Base-by-base conservation (phyloP, 2,329 filamentous ascomycete genomes). In the Fusarium euwallaceae region DNA sequence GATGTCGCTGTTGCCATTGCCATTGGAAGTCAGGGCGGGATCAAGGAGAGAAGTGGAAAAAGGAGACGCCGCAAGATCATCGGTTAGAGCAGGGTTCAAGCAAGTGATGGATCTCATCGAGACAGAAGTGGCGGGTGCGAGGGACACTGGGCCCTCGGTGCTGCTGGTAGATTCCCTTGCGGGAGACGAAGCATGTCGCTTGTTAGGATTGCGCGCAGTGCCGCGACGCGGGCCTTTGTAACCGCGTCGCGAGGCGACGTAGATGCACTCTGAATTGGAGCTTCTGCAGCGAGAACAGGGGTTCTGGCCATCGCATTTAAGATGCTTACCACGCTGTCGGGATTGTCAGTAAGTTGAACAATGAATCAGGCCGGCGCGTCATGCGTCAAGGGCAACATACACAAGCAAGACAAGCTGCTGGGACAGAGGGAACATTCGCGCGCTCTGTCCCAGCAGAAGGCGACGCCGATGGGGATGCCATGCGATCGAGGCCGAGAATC, bases 181-280 rank as follows among this genome's bases (percentile, higher is more conserved):
- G 36, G 82, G 79, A 32, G 87, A 86, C 22, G 86, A 86, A 24
- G 86, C 84, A 77, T 87, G 86, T 20, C 86, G 85, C 80, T 89
- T 90, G 79, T 86, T 86, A 11, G 85, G 84, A 76, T 86, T 88
- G 67, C 81, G 82, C 8, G 81, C 75, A n/a, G 80, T 73, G 20
- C 78, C 81, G 84, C 83, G 73, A 73, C 83, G 76, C 72, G 82
- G 80, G 16, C 92, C 92, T 82, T 93, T 94, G 84, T 93, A 94
- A 34, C 93, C 93, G 70, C 93, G 89, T 51, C 93, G 91, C 43
- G 93, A 95, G 53, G 92, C 91, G 59, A 94, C 90, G 80, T 94
- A 95, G 78, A 91, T 84, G 81, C 94, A 96, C 58, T 92, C 87
- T 20, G 87, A 84, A 66, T 88, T 88, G 58, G 88, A 87, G 61